Evolutionary conservation across 208 protist species (phyloP), one percentile per base, ranked within the genome.

Genomic region (Wallacemonas sp.): DNA sequence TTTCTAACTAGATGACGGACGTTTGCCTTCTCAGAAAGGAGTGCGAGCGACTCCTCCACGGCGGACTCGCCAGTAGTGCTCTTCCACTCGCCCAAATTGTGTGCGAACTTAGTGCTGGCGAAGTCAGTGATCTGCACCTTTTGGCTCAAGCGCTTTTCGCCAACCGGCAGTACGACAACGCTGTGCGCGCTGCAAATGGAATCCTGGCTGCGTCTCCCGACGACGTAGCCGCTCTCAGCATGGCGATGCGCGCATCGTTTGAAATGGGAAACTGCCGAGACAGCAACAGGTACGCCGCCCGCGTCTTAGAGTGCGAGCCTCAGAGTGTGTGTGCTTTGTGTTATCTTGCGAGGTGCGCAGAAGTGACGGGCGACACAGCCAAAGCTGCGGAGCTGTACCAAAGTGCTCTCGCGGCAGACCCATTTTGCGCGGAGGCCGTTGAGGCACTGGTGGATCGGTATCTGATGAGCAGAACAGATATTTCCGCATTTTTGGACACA

Each of bases 391-490:
- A 78, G 0, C 73, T 73, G 66, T 95, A 95, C 64, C 75, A 76
- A 59, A 69, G 51, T 30, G 86, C 86, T 33, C 80, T 95, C 22
- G 62, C 79, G 22, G 68, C 66, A 17, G 84, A 95, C 62, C 81
- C 86, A 11, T 90, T 90, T 64, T 93, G 84, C 65, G 75, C 60
- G 1, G 84, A 92, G 65, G 83, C 89, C 4, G 74, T 95, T 39
- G 69, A 66, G 39, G 82, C 86, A 39, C 63, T 95, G 39, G 62
- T 87, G 49, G 85, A 95, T 33, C 73, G 82, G 26, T 72, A 80
- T 28, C 74, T 95, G 47, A 42, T 90, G 15, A 77, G 80, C 39
- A 61, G 61, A 12, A 66, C 55, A 9, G 75, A 88, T 30, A 46
- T 90, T 19, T 27, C 66, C 46, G 54, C 46, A 19, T 38, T 91